Evolutionary conservation across 768 basidiomycete genomes (phyloP), one percentile per base, ranked within the genome.

Genomic region (Phaeolepiota aurea): DNA sequence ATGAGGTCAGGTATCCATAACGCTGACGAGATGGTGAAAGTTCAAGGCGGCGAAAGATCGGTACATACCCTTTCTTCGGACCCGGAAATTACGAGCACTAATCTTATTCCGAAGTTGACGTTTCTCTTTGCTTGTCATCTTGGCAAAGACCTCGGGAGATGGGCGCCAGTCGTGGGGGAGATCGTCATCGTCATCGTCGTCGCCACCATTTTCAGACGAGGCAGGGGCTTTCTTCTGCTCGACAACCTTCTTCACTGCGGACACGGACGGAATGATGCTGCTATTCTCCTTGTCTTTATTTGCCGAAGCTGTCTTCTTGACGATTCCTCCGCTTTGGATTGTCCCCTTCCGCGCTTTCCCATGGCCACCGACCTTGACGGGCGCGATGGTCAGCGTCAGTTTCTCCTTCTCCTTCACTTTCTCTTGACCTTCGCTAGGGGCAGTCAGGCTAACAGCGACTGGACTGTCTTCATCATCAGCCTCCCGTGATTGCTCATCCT

Each of bases 61-160:
- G 36, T 42, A 55, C 62, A 35, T 20, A 87, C 89, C 93, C 69
- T 97, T 98, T 59, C 92, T 71, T 25, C 94, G 68, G 20, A 91
- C 87, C n/a, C 94, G 74, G 64, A 97, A 97, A 57, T 94, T 96
- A 40, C 93, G 68, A 0, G 94, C 94, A 48, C 82, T 85, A 51
- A 97, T 91, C 79, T 99, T 99, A 68, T 99, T 99, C 38, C 94
- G 61, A 32, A 98, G 66, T 59, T 98, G 94, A 5, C 96, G 68
- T 63, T 98, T 98, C 68, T 98, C 93, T 65, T 94, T 97, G 53
- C 81, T 84, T 3, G 79, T 79, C 77, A 99, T 86, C 61, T 90
- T 97, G 56, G 87, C 82, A 66, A 97, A 96, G 46, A 92, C 91
- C 48, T 96, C 94, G 0, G 91, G 84, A 3, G 79, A 74, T 5